Evolutionary conservation across 805 yeast genomes (phyloP).

Genomic region (Cyberlindnera samutprakarnensis): DNA sequence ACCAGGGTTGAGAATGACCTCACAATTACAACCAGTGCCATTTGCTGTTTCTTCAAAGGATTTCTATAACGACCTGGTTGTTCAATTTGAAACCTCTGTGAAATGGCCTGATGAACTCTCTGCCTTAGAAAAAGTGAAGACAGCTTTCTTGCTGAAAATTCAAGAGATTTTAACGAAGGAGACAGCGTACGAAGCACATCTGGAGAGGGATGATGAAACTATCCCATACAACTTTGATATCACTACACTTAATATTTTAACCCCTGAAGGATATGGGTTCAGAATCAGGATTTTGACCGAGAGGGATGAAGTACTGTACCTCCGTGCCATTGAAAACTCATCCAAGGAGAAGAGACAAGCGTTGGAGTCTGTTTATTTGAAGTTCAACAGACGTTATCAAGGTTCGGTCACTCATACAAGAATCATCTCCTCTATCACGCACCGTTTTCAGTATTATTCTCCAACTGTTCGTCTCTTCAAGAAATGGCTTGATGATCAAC

Average conservation of each 20-base stretch:
- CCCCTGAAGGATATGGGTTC: slow-evolving; percentile 91
- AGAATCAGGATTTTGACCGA: slow-evolving; percentile 70
- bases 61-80: slow-evolving; percentile 69
- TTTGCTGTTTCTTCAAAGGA: slow-evolving; percentile 69
- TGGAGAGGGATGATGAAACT: slow-evolving; percentile 56
- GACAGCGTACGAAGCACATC: slow-evolving; percentile 46
- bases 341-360: slow-evolving; percentile 51
- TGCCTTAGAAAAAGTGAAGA: slow-evolving; percentile 82
- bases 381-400: slow-evolving; percentile 55
- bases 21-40: slow-evolving; percentile 75
- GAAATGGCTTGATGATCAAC: slow-evolving; percentile 82
- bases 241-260: slow-evolving; percentile 52
- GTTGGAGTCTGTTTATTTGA: slow-evolving; percentile 53
- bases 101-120: slow-evolving; percentile 92
- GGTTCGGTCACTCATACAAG: slow-evolving; percentile 77
- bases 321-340: slow-evolving; percentile 63
- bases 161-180: slow-evolving; percentile 39
- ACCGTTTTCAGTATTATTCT: slow-evolving; percentile 64
- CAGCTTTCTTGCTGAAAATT: slow-evolving; percentile 78
- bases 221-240: slow-evolving; percentile 60
- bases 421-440: slow-evolving; percentile 61
- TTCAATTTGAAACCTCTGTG: slow-evolving; percentile 85
- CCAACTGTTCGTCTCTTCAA: slow-evolving; percentile 82
- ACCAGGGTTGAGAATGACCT: slow-evolving; percentile 66
- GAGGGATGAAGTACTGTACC: slow-evolving; percentile 69